These are phyloP conservation scores for Tetratostichococcus sp. DNA, from an alignment of 139 green algal species.

Conservation along the genomic window DNA sequence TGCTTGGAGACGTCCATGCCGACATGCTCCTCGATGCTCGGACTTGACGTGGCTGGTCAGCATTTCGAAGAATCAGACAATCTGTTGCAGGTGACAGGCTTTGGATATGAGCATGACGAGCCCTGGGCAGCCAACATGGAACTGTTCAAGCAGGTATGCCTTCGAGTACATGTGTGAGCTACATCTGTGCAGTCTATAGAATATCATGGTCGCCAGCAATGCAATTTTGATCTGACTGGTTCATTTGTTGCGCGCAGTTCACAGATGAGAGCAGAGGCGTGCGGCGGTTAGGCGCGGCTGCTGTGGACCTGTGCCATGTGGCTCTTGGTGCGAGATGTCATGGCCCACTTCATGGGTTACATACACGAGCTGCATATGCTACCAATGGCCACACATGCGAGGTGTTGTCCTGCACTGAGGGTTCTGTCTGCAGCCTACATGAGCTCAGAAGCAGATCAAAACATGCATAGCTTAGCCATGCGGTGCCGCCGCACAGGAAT, in stretches of 20 bases:
- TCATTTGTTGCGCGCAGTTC: slow-evolving; percentile 38
- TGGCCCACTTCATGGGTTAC: no score
- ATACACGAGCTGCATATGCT: no score
- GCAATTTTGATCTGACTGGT: no score
- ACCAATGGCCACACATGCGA: no score
- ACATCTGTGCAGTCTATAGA: no score
- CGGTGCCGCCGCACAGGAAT: background rate
- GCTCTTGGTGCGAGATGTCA: slow-evolving; percentile 46
- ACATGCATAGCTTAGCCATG: background rate
- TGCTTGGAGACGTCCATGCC: no score
- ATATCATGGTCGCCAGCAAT: no score
- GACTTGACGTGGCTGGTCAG: no score
- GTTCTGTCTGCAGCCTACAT: background rate
- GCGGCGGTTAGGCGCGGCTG: slow-evolving; percentile 77
- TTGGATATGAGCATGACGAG: slow-evolving; percentile 81
- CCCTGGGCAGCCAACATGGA: slow-evolving; percentile 82
- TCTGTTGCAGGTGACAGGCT: slow-evolving; percentile 71
- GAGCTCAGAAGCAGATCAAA: background rate
- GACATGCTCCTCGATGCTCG: no score
- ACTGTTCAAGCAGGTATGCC: slow-evolving; percentile 63
- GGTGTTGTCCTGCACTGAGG: background rate
- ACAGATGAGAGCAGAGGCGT: slow-evolving; percentile 79
- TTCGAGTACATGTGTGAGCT: no score
- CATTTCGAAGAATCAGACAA: no score
- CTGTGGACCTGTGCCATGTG: slow-evolving; percentile 89